Base-by-base conservation (phyloP, 305 asterid species). In the Fraxinus albicans region DNA sequence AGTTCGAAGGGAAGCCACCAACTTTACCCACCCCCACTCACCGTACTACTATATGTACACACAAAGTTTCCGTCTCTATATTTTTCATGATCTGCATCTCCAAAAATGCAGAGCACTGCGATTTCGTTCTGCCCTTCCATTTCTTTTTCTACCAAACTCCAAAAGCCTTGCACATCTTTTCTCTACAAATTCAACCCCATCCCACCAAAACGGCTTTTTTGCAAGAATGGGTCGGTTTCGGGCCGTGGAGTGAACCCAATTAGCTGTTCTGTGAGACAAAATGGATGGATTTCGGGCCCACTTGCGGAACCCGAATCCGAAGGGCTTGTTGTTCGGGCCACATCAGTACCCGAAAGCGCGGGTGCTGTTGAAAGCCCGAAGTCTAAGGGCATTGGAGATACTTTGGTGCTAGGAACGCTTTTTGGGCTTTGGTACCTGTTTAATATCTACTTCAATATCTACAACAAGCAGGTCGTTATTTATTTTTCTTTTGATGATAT, bases 371-470 rank as follows among this genome's bases (percentile, higher is more conserved):
- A 91, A 81, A 84, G 29, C 81, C 87, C 93, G 63, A 83, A 86
- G 67, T 82, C 94, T 25, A 94, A 91, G 91, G 83, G 55, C 76
- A 15, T 88, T 21, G 12, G 1, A 31, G 94, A 91, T 47, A 96
- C 97, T 34, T 34, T 92, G 88, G 93, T 96, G 82, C 97, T 96
- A 2, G 98, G 97, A 40, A 31, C 86, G 76, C 92, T 96, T 6
- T 94, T 94, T 76, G 98, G 98, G 81, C 88, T 93, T 36, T 96
- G 99, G 99, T 93, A 91, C 86, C 86, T 94, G 6, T 94, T 96
- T 60, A 96, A 94, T 78, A 95, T 94, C 91, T 96, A 93, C 96
- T 96, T 96, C 93, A 96, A 95, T 80, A 93, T 96, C 86, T 94
- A 96, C 84, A 96, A 95, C 87, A 96, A 96, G 83, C 98, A 95